Base-by-base conservation (phyloP, 2,329 filamentous ascomycete species). In the Hypoxylon sp. region DNA sequence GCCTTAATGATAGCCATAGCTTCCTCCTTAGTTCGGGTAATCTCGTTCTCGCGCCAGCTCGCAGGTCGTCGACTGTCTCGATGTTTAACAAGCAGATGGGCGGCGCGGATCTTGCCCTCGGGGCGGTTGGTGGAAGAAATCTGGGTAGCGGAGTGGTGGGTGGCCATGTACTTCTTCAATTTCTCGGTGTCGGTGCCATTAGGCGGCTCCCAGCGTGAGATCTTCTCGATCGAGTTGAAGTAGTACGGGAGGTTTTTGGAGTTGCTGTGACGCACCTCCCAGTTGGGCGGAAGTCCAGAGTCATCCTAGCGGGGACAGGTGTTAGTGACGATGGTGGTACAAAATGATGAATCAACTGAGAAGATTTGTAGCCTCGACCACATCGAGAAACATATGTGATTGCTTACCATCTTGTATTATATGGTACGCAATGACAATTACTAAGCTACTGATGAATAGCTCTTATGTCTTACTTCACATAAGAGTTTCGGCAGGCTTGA, bases 191-290 rank as follows among this genome's bases (percentile, higher is more conserved):
- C 93, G 74, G 94, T 96, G 71, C 91, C 93, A 48, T 88, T 80
- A 7, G 96, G 96, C 2, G 96, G 95, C 79, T 98, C 96, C 96
- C 96, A 99, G 82, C 93, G 89, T 70, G 96, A 98, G 79, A 93
- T 90, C 80, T 94, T 95, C 70, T 93, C 93, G 73, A 82, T 83
- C 49, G 91, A 85, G 82, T 98, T 97, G 91, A 98, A 98, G 85
- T 98, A 99, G 86, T 99, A 99, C 38, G 96, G 96, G 36, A 98
- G 91, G 83, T 97, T 97, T 85, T 98, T 98, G 81, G 93, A 97
- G 85, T 98, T 97, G 81, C 93, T 97, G 84, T 97, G 93, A 80
- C 96, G 93, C 78, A 99, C 93, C 84, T 98, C 96, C 94, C 95
- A 98, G 80, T 90, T 89, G 53, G 89, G 80, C 69, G 94, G 94